Conservation (phyloP, 2,329 filamentous ascomycete genomes). For the Simplicillium aogashimaense region DNA sequence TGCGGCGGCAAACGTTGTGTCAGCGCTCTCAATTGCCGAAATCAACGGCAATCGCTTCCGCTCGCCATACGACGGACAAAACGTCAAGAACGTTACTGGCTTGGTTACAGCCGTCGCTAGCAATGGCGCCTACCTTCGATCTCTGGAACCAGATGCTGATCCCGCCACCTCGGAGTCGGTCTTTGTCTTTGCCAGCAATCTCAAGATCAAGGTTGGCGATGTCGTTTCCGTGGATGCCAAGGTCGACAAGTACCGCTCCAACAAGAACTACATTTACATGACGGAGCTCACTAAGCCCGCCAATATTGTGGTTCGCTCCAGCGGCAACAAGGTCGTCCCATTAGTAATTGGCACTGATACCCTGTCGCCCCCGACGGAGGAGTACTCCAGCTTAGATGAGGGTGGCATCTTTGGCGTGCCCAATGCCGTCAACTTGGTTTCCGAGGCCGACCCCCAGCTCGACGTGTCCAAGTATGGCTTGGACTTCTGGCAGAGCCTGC, state of each 20-base stretch:
- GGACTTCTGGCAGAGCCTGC: conserved; percentile 65
- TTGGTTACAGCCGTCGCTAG: conserved; percentile 54
- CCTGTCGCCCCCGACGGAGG: conserved; percentile 45
- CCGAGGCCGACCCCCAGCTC: conserved; percentile 48
- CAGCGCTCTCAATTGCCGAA: conserved; percentile 41
- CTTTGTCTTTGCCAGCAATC: conserved; percentile 49
- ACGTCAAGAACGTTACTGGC: conserved; percentile 49
- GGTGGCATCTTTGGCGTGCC: conserved; percentile 56
- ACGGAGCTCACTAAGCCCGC: conserved; percentile 51
- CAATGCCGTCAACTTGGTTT: conserved; percentile 49
- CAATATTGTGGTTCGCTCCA: conserved; percentile 43
- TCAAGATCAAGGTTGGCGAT: conserved; percentile 50
- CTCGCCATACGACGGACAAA: conserved; percentile 47
- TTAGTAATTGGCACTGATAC: conserved; percentile 52
- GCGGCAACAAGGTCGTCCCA: conserved; percentile 42
- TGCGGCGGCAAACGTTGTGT: conserved; percentile 12
- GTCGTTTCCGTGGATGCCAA: conserved; percentile 49
- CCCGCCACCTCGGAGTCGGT: conserved; percentile 52
- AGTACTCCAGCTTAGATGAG: conserved; percentile 52
- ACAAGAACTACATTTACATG: conserved; percentile 46
- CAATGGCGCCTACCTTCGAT: conserved; percentile 55
- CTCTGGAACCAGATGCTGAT: conserved; percentile 45
- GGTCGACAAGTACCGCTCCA: conserved; percentile 46
- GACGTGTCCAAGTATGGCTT: conserved; percentile 53
- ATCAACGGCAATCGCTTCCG: conserved; percentile 59